Evolutionary conservation across 768 basidiomycete genomes (phyloP), one percentile per base, ranked within the genome.

Genomic region (Mycena albidolilacea): DNA sequence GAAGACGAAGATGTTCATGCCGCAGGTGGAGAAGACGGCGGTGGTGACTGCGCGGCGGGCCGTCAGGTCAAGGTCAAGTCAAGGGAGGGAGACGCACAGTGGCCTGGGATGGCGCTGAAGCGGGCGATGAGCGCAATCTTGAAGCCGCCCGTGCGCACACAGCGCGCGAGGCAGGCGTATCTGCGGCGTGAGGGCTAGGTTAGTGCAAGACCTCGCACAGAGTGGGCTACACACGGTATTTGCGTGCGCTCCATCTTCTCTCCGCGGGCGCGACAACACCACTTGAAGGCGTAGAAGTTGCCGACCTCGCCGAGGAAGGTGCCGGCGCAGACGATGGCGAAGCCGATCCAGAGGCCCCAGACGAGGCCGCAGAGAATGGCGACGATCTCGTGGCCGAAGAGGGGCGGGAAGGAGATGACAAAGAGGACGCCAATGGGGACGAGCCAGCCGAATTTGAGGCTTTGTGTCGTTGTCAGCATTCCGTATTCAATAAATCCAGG

Each of bases 321-420:
- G 0, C 95, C 94, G 8, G 91, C 93, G 3, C 89, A 89, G 19
- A 95, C 94, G 78, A 98, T 97, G 0, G 83, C 97, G 76, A 97
- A 97, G 3, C 96, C 97, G 30, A 87, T 78, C 87, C 97, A 92
- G 2, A 97, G 84, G 3, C 95, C 96, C 95, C 95, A 98, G 3
- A 97, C 94, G 43, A 97, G 81, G 19, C 97, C 97, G 77, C 95
- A 96, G 8, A 97, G 85, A 44, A 97, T 88, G 30, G 95, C 94
- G 50, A 97, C 86, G 68, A 97, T 94, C 86, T 97, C 97, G 74
- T 97, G 96, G 7, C 97, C 97, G 77, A 97, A 97, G 19, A 97
- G 89, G 0, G 95, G 95, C 69, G 95, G 95, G 79, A 97, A 96
- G 0, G 95, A 95, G 38, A 97, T 89, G 72, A 97, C 86, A 79